A percentile compares a stretch with the other conserved stretches of the same genome.
Evolutionary conservation across 306 rosid species (phyloP).

Genomic region (Prosopis cineraria): DNA sequence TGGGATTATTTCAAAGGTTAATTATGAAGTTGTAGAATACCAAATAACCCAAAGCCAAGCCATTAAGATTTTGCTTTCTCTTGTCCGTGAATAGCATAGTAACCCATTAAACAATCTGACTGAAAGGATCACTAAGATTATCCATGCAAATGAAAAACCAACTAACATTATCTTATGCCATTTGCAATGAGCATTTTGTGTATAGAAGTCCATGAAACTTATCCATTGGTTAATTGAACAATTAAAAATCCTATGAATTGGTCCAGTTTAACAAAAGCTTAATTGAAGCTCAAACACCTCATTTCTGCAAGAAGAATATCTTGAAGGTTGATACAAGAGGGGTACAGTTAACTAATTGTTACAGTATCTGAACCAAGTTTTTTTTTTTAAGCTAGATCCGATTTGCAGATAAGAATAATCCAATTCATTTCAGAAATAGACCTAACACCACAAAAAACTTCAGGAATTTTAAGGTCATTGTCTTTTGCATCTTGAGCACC

Average conservation of each 20-base stretch:
- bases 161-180: background rate
- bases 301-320: conserved; percentile 12
- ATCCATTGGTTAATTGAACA: background rate
- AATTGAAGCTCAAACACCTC: background rate
- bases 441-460: background rate
- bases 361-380: conserved; percentile 22
- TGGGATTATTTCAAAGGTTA: no score
- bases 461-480: conserved; percentile 3
- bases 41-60: background rate
- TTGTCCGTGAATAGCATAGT: background rate
- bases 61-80: background rate
- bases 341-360: background rate
- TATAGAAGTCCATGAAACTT: background rate
- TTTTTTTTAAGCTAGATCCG: background rate
- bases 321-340: conserved; percentile 14
- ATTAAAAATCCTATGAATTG: background rate
- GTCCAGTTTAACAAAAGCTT: background rate
- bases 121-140: background rate
- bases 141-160: background rate
- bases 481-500: background rate
- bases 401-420: background rate
- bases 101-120: background rate
- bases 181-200: background rate
- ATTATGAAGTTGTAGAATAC: background rate
- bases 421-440: conserved; percentile 4